phyloP scores from a whole-genome alignment of 805 yeast species.

The Candida sonorensis region DNA sequence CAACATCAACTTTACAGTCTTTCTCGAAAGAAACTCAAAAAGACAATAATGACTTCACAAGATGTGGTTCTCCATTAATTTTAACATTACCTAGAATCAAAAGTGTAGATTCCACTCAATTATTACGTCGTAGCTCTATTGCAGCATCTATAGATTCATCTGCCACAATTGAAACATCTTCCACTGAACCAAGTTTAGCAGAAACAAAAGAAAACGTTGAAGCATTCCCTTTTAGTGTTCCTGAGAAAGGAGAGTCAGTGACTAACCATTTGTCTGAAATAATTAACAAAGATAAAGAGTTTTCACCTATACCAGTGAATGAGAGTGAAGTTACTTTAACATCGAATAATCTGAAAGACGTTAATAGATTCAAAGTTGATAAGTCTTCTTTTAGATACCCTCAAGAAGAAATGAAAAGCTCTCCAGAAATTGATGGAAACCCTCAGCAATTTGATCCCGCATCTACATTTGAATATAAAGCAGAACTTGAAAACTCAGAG shows the following conservation, averaged over 20 bases:
- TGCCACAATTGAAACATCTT: conserved; percentile 24
- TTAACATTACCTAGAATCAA: neutral
- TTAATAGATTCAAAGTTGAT: too few species aligned
- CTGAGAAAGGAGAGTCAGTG: conserved; percentile 12
- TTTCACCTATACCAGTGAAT: conserved; percentile 2
- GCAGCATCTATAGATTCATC: conserved; percentile 21
- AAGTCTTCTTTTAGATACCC: neutral
- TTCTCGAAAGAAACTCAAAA: too few species aligned
- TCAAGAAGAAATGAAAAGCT: neutral
- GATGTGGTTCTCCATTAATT: too few species aligned
- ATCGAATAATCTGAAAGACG: conserved; percentile 1
- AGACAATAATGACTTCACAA: too few species aligned
- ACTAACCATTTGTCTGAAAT: conserved; percentile 15
- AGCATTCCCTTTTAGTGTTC: conserved; percentile 11
- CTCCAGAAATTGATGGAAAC: too few species aligned
- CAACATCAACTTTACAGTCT: conserved; percentile 10
- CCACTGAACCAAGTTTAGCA: conserved; percentile 17
- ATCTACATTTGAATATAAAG: conserved; percentile 16
- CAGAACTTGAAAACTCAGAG: conserved; percentile 11
- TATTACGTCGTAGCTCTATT: conserved; percentile 10
- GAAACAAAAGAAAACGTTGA: conserved; percentile 19
- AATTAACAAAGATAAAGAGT: conserved; percentile 9
- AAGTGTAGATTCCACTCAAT: neutral
- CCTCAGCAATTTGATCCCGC: too few species aligned
- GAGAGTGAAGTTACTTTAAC: conserved; percentile 11